phyloP scores from a whole-genome alignment of 2,329 filamentous ascomycete species.

The Paramyrothecium roridum region DNA sequence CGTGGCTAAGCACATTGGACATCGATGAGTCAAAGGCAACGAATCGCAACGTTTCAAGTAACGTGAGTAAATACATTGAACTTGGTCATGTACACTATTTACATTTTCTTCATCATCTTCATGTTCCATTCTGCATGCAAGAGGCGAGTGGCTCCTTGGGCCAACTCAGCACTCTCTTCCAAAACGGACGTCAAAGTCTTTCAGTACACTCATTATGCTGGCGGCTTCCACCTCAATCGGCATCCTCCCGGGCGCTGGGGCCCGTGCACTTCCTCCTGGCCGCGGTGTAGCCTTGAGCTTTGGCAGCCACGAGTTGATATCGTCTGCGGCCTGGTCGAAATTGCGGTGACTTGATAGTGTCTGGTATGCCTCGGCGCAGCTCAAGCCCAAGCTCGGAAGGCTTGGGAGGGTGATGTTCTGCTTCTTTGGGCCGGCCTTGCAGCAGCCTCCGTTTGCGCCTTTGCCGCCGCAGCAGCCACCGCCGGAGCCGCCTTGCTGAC shows the following conservation, averaged over 20 bases:
- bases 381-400: constrained; percentile 55
- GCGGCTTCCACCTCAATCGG: constrained; percentile 79
- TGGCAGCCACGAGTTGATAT: constrained; percentile 73
- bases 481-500: constrained; percentile 28
- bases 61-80: no score
- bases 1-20: no score
- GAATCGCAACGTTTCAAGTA: no score
- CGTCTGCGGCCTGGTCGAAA: constrained; percentile 70
- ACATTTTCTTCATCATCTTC: no score
- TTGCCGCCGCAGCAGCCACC: constrained; percentile 60
- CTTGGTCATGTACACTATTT: no score
- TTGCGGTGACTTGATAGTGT: constrained; percentile 74
- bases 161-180: constrained; percentile 33
- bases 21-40: no score
- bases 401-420: constrained; percentile 32
- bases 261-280: constrained; percentile 25
- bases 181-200: constrained; percentile 76
- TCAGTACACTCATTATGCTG: constrained; percentile 82
- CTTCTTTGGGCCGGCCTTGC: constrained; percentile 40
- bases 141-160: background rate
- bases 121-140: no score
- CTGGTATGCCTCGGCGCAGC: constrained; percentile 75
- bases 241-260: constrained; percentile 33
- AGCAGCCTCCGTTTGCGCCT: constrained; percentile 59
- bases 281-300: constrained; percentile 59